Evolutionary conservation across 1,284 basidiomycete species (phyloP), one percentile per base, ranked within the genome.

Genomic region (Tilletia indica): DNA sequence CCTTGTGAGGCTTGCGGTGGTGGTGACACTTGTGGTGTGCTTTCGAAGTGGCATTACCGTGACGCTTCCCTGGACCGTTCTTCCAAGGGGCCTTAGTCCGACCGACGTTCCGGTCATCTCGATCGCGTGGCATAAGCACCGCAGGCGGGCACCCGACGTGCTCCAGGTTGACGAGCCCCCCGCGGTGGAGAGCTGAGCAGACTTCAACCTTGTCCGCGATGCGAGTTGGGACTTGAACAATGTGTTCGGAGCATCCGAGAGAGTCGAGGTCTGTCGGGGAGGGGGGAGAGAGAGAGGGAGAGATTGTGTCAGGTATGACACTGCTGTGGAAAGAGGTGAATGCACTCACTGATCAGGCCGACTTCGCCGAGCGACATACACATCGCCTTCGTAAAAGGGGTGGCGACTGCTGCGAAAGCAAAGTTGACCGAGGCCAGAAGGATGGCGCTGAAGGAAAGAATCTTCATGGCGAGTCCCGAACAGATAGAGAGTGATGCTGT

Each of bases 341-440:
- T 45, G 42, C 42, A 54, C 51, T 54, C 51, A 54, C 51, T 54
- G 51, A 54, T 19, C 11, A 54, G 51, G n/a, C 51, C 51, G 51
- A 19, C 51, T 25, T 19, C 16, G 51, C 19, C 16, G 51, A 54
- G 51, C 51, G 21, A 16, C 19, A 2, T 25, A 19, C 51, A 54
- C 51, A 54, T 19, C 19, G 19, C 51, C 51, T 54, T 25, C 19
- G 51, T 54, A 4, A 2, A 25, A 19, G 16, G 51, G n/a, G 51
- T 8, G 8, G 4, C 19, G 6, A 25, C 16, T 25, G 51, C 51
- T 8, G 16, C 51, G 11, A 54, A 16, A 19, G 16, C 51, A 25
- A 19, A 54, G 19, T 1, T 12, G 51, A 54, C 51, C 19, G 21
- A 11, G 16, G 16, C 51, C 51, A 25, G 42, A 45, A 45, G 42